Evolutionary conservation across 75 land plant genomes (phyloP).

Genomic region (Sequoia sempervirens): DNA sequence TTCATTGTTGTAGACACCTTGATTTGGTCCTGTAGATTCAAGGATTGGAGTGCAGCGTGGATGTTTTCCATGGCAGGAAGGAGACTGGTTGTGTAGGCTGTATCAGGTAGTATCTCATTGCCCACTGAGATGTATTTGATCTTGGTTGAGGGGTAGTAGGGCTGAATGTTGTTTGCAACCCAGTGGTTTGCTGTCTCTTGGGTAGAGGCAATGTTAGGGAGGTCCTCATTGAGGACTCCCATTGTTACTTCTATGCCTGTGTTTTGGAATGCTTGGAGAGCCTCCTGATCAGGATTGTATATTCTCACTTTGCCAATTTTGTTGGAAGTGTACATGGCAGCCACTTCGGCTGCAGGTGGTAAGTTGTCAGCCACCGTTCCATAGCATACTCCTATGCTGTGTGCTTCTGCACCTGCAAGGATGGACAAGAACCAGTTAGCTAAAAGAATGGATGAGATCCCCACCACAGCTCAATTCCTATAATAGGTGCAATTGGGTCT

Average conservation of each 20-base stretch:
- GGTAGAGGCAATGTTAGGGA: conserved; percentile 25
- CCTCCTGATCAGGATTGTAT: conserved; percentile 21
- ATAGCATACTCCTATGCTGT: conserved; percentile 46
- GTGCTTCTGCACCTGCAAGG: background rate
- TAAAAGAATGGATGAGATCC: no score
- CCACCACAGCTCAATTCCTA: no score
- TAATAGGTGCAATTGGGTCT: no score
- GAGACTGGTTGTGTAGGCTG: conserved; percentile 3
- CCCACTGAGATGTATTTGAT: conserved; percentile 37
- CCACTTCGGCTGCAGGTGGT: conserved; percentile 35
- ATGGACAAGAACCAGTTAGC: background rate
- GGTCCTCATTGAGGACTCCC: conserved; percentile 31
- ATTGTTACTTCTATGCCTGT: conserved; percentile 43
- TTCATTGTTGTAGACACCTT: no score
- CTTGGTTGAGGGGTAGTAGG: conserved; percentile 25
- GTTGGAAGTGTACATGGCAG: conserved; percentile 20
- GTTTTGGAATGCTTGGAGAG: conserved; percentile 27
- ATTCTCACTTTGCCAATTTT: conserved; percentile 37
- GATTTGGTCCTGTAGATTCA: conserved; percentile 1
- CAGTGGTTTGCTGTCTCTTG: conserved; percentile 29
- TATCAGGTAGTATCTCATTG: conserved; percentile 33
- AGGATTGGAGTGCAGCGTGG: conserved; percentile 3
- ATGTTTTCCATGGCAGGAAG: conserved; percentile 41
- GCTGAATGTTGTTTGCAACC: conserved; percentile 37
- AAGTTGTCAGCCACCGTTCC: conserved; percentile 34